Conservation (phyloP, 2,329 filamentous ascomycete genomes). For the Penicillium thymicola region DNA sequence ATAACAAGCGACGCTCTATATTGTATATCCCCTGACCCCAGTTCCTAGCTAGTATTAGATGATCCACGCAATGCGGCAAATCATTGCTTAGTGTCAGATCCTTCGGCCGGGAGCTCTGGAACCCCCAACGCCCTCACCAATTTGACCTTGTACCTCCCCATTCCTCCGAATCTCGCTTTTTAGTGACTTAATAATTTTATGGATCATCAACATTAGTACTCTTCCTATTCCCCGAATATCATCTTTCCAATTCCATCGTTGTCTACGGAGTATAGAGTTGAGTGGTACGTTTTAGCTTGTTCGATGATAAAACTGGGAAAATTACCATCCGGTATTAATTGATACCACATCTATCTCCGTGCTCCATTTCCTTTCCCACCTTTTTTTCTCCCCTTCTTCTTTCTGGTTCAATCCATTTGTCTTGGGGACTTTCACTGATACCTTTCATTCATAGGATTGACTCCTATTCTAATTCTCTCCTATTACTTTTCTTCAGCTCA, state of each 20-base stretch:
- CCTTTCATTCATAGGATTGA: constrained; percentile 15
- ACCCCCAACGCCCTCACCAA: constrained; percentile 13
- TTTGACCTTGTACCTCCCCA: neutral
- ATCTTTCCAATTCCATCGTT: neutral
- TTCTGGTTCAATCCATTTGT: constrained; percentile 1
- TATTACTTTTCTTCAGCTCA: constrained; percentile 10
- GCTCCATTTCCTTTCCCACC: constrained; percentile 22
- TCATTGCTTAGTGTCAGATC: constrained; percentile 3
- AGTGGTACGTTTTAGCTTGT: neutral
- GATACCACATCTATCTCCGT: constrained; percentile 17
- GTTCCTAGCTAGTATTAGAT: neutral
- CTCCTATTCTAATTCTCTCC: constrained; percentile 14
- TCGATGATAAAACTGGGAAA: neutral
- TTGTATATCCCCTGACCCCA: neutral
- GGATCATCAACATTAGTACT: neutral
- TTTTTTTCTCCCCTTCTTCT: constrained; percentile 22
- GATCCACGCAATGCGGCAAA: constrained; percentile 3
- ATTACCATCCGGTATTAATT: constrained; percentile 17
- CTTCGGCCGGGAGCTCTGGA: constrained; percentile 6
- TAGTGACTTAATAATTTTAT: neutral
- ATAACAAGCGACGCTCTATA: too few species aligned
- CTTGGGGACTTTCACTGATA: constrained; percentile 12
- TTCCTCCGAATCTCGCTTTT: constrained; percentile 3
- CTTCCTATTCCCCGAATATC: neutral
- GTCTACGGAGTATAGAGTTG: neutral